Percentiles rank a stretch among this genome's conserved stretches.
phyloP scores from a whole-genome alignment of 1,284 basidiomycete genomes.

The Heimioporus retisporus region DNA sequence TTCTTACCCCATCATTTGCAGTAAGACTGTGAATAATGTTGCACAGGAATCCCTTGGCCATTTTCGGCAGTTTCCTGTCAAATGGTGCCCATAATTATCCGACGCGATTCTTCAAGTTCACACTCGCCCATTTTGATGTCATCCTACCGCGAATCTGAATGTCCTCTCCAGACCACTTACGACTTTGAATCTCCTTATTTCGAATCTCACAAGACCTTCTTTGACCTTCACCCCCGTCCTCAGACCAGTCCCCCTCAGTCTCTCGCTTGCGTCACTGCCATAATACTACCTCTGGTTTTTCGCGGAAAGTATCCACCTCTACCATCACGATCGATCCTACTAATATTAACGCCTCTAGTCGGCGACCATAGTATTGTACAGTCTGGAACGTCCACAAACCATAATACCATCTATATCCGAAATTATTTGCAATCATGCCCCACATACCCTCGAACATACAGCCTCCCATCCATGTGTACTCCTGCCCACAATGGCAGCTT shows the following conservation, averaged over 20 bases:
- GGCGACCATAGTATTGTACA: slow-evolving; percentile 28
- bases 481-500: slow-evolving; percentile 58
- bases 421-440: slow-evolving; percentile 81
- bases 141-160: slow-evolving; percentile 35
- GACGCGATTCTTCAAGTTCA: not conserved
- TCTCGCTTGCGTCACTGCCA: slow-evolving; percentile 50
- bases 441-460: slow-evolving; percentile 61
- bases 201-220: slow-evolving; percentile 28
- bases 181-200: slow-evolving; percentile 56
- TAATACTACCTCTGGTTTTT: slow-evolving; percentile 44
- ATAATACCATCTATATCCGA: slow-evolving; percentile 84
- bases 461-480: slow-evolving; percentile 53
- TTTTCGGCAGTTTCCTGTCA: too few species aligned
- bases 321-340: slow-evolving; percentile 47
- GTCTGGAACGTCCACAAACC: slow-evolving; percentile 41
- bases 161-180: slow-evolving; percentile 58
- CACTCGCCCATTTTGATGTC: slow-evolving; percentile 21
- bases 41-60: too few species aligned
- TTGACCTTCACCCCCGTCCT: slow-evolving; percentile 34
- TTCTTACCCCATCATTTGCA: too few species aligned
- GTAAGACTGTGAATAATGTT: too few species aligned
- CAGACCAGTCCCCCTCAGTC: slow-evolving; percentile 40
- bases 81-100: too few species aligned
- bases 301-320: slow-evolving; percentile 54
- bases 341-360: slow-evolving; percentile 20